Evolutionary conservation across 176 grass and related monocot genomes (phyloP).

Genomic region (Oryza glaberrima): DNA sequence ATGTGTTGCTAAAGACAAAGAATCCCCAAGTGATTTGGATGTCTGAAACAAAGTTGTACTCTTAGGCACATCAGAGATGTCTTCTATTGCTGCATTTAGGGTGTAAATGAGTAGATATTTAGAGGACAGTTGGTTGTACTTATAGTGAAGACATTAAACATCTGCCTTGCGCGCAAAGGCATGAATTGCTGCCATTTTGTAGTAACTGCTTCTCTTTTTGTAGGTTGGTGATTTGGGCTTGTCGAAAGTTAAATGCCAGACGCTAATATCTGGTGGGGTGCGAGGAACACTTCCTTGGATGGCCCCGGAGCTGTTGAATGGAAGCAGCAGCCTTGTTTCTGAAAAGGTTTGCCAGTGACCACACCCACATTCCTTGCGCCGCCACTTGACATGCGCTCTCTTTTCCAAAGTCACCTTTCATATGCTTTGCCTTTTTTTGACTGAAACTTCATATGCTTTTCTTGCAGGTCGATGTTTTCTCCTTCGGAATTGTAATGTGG

Average conservation of each 20-base stretch:
- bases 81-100: not conserved
- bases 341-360: slow-evolving; percentile 70
- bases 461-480: slow-evolving; percentile 93
- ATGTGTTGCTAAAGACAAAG: not conserved
- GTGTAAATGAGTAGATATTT: slow-evolving; percentile 12
- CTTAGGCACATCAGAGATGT: slow-evolving; percentile 3
- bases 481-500: slow-evolving; percentile 98
- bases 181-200: not conserved
- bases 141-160: not conserved
- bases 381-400: not conserved
- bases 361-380: not conserved
- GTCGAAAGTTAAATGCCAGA: slow-evolving; percentile 95
- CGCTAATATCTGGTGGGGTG: slow-evolving; percentile 92
- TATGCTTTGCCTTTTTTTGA: slow-evolving; percentile 4
- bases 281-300: slow-evolving; percentile 99
- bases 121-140: not conserved
- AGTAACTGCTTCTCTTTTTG: slow-evolving; percentile 31
- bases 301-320: slow-evolving; percentile 93
- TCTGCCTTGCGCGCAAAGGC: not conserved
- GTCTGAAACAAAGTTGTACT: not conserved
- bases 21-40: slow-evolving; percentile 2
- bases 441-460: not conserved
- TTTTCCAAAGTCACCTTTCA: not conserved
- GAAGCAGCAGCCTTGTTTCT: slow-evolving; percentile 82
- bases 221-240: slow-evolving; percentile 98